phyloP scores from a whole-genome alignment of 2,329 filamentous ascomycete species.

The Fusarium chaquense region DNA sequence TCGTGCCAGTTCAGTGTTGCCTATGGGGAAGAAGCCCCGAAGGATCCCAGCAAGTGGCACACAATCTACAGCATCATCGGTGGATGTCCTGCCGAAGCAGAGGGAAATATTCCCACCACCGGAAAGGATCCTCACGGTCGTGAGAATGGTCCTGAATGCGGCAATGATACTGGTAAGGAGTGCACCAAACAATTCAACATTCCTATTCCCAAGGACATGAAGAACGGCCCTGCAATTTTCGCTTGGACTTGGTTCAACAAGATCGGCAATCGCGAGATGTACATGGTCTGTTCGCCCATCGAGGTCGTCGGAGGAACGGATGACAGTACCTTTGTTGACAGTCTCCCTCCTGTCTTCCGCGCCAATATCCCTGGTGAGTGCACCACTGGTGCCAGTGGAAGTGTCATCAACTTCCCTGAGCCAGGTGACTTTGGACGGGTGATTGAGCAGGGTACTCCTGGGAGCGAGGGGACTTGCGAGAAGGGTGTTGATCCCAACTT shows the following conservation, averaged over 20 bases:
- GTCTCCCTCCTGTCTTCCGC: conserved; percentile 39
- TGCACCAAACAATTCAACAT: conserved; percentile 44
- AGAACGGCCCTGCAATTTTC: conserved; percentile 69
- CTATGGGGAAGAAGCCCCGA: conserved; percentile 39
- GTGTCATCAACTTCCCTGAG: conserved; percentile 43
- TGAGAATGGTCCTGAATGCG: conserved; percentile 41
- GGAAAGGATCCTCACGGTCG: conserved; percentile 36
- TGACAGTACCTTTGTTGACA: conserved; percentile 41
- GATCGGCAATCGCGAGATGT: conserved; percentile 83
- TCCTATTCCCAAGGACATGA: conserved; percentile 46
- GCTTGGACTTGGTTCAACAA: conserved; percentile 85
- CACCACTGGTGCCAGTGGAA: conserved; percentile 33
- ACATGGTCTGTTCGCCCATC: conserved; percentile 85
- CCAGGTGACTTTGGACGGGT: conserved; percentile 44
- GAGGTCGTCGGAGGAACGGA: conserved; percentile 63
- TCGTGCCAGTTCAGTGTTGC: conserved; percentile 47
- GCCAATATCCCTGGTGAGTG: conserved; percentile 47
- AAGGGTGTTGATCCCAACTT: conserved; percentile 40
- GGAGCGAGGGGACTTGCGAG: conserved; percentile 31
- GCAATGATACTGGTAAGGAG: conserved; percentile 41
- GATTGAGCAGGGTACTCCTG: conserved; percentile 28
- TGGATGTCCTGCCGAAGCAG: conserved; percentile 43
- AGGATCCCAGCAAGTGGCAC: conserved; percentile 37
- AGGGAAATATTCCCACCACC: conserved; percentile 29
- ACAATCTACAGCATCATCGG: conserved; percentile 46